Base-by-base conservation (phyloP, 345 rosid genomes). In the Populus alba region DNA sequence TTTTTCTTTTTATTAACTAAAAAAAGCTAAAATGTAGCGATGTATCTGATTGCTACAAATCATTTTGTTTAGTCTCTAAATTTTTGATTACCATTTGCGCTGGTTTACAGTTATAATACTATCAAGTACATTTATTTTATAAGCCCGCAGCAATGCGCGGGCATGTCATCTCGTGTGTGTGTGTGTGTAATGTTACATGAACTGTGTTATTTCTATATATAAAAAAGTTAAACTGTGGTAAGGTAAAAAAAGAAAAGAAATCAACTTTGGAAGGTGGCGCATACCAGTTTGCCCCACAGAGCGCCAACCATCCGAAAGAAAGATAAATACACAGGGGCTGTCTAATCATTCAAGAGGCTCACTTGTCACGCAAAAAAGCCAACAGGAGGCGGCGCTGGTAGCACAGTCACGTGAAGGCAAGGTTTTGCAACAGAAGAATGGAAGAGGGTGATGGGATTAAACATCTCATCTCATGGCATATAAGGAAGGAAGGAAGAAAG, bases 381-480 rank as follows among this genome's bases (percentile, higher is more conserved):
- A 31, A 17, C 12, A 16, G 3, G 59, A 51, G 33, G 7, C 1
- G 37, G 2, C 37, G 31, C 17, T 39, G 65, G 69, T 59, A 74
- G 72, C 78, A 73, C n/a, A 6, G 77, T 79, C 78, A 76, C 81
- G 85, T 76, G 86, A 62, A 68, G 63, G 49, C 59, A 35, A 10
- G 43, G 27, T 23, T 37, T 1, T 17, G 45, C 55, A 68, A 68
- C 62, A 5, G 37, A 22, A 73, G 37, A 53, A 29, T 20, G 61
- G 11, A 20, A 7, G 61, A 22, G 61, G 61, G 1, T 9, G 61
- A 20, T 20, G 61, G 61, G 20, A 55, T 73, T 11, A 53, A 73
- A 59, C 76, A 73, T 73, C 6, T 73, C 49, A 55, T 55, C 22
- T 15, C 22, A 65, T 61, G 31, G 55, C 55, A 49, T 8, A 1